Base-by-base conservation (phyloP, 768 basidiomycete genomes). In the Hericium coralloides region DNA sequence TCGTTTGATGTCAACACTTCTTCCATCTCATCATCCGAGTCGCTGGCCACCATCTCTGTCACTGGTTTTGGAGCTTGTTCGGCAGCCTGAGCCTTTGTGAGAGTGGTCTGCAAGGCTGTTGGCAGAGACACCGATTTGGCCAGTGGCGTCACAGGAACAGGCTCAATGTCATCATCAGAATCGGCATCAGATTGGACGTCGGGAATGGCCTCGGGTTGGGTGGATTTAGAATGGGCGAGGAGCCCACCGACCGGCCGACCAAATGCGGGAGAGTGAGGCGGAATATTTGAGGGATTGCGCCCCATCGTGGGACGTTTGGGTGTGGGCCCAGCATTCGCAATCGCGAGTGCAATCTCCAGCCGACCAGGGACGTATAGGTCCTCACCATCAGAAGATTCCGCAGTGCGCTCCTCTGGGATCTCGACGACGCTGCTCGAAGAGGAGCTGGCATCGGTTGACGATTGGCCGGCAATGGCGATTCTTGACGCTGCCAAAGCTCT, bases 271-370 rank as follows among this genome's bases (percentile, higher is more conserved):
- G 60, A 18, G 49, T 61, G 61, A 23, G 57, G 58, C n/a, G 59
- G 37, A 25, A 56, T 18, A 14, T 38, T 18, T 22, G 53, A 18
- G 17, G 41, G 12, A 22, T 60, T 52, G 41, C 22, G 49, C 2
- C 56, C 12, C 58, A 63, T 45, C 12, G 56, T 53, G 58, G 57
- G 49, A 20, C 63, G 38, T 59, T 61, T 64, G 49, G 62, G 68
- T 10, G 69, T 67, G 14, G 75, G 73, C 5, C 76, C 76, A 8
- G 84, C 76, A 53, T 83, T 83, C 17, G 81, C 88, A 45, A 89
- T 81, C 10, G 85, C 77, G 26, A 89, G 68, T 1, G 79, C 83
- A 1, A 85, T 85, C 62, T 84, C 83, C n/a, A 89, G 69, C 18
- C 83, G 76, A 20, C 76, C 75, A 0, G 78, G 83, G 2, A 76